These are phyloP conservation scores for Marasmius sp. DNA, from an alignment of 1,284 basidiomycete species.

Conservation along the genomic window DNA sequence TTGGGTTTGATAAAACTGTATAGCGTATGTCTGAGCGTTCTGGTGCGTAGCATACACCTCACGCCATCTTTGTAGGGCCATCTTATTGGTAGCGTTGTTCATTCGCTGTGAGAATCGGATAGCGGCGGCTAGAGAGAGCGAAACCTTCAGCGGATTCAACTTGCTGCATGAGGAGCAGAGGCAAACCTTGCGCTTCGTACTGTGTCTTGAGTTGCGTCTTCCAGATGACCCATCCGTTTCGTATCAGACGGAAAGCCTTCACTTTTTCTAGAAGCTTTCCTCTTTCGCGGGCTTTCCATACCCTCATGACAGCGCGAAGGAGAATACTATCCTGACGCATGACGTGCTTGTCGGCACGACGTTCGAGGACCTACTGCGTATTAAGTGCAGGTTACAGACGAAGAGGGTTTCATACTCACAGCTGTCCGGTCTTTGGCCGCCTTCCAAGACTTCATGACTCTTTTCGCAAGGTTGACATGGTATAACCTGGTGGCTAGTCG, in stretches of 20 bases:
- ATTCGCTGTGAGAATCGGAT: constrained; percentile 49
- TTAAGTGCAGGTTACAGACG: not conserved
- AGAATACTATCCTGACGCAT: constrained; percentile 63
- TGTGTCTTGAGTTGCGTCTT: constrained; percentile 42
- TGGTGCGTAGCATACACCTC: constrained; percentile 44
- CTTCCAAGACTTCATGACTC: constrained; percentile 56
- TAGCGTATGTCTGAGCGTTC: constrained; percentile 51
- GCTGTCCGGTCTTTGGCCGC: constrained; percentile 45
- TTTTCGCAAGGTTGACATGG: constrained; percentile 43
- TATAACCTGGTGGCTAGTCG: constrained; percentile 44
- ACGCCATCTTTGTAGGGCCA: constrained; percentile 51
- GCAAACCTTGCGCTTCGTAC: constrained; percentile 45
- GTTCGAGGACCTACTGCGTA: constrained; percentile 40
- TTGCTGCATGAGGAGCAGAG: constrained; percentile 8
- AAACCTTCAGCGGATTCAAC: constrained; percentile 1
- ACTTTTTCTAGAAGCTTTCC: constrained; percentile 62
- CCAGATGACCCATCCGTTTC: constrained; percentile 56
- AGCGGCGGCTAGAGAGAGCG: constrained; percentile 45
- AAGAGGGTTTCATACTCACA: constrained; percentile 35
- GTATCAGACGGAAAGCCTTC: constrained; percentile 44
- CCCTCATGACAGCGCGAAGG: constrained; percentile 60
- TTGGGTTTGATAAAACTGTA: constrained; percentile 46
- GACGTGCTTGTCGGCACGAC: constrained; percentile 56
- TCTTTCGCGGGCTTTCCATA: constrained; percentile 75
- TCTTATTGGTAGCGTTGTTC: constrained; percentile 38